Evolutionary conservation across 495 filamentous ascomycete species (phyloP), one percentile per base, ranked within the genome.

Genomic region (Podospora comata): DNA sequence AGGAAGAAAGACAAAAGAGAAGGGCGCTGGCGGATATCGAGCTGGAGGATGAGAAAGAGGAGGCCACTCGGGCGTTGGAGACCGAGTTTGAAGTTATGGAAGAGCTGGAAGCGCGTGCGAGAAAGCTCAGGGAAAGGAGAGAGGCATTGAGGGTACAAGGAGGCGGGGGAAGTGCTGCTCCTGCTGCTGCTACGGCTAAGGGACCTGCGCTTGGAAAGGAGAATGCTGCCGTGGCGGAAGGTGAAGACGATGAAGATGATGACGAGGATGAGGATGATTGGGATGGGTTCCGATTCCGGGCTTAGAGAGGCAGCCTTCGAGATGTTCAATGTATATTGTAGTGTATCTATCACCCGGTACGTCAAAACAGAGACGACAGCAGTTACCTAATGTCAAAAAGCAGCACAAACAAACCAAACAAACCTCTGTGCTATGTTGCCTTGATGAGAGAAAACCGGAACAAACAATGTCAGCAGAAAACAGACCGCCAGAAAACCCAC

Each of bases 41-140:
- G 70, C 68, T 82, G 3, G 81, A 92, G 67, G 92, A 88, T 19
- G 92, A 96, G 80, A 89, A 89, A 26, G 93, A 97, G 73, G 93
- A 96, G 73, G 93, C 94, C 4, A 89, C 87, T 23, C 85, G 91
- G 60, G 86, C 89, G 65, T 77, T 97, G 66, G 89, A 94, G 76
- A 89, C 91, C 67, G 95, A 99, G 77, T 92, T 98, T 75, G 95
- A 96, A 64, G 89, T 95, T 75, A 97, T 98, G 94, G 92, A 95
- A 75, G 87, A 87, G 65, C 84, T 97, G 59, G 95, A 97, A 78
- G 87, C 88, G 71, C 85, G 94, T 54, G 91, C 97, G 7, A 82
- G 84, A 72, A 86, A 83, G 72, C 77, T 99, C 68, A 90, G 93
- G 73, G 90, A 94, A 71, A 88, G 81, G 60, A 77, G 88, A 54